Percentiles rank a stretch among this genome's conserved stretches.
These are phyloP conservation scores for Prunus armeniaca DNA, from an alignment of 306 rosid genomes.

Conservation along the genomic window DNA sequence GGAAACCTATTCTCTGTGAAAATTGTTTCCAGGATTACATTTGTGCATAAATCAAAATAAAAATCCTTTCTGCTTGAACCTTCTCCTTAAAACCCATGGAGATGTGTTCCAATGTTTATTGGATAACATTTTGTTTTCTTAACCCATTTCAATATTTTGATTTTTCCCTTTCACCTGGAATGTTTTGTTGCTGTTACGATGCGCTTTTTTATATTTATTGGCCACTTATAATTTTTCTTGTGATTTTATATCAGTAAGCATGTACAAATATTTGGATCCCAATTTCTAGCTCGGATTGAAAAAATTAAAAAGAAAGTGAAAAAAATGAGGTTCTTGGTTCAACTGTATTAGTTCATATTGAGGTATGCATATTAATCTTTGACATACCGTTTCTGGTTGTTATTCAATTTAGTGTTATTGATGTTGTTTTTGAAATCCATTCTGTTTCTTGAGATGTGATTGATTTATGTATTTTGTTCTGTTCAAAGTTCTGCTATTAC, in stretches of 20 bases:
- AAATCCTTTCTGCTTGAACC: constrained; percentile 90
- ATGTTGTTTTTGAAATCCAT: no score
- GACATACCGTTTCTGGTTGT: no score
- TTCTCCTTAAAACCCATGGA: constrained; percentile 46
- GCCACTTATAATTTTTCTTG: background rate
- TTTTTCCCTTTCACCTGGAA: background rate
- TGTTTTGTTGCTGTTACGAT: background rate
- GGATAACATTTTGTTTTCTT: constrained; percentile 45
- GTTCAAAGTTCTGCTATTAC: no score
- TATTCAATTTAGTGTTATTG: no score
- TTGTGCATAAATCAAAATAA: constrained; percentile 50
- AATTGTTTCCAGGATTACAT: constrained; percentile 65
- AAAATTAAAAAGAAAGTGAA: no score
- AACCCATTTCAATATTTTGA: background rate
- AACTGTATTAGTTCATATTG: no score
- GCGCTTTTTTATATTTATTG: background rate
- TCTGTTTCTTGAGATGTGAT: no score
- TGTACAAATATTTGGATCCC: no score
- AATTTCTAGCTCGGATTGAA: no score
- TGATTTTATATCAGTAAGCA: background rate
- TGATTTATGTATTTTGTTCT: no score
- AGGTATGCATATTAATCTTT: no score
- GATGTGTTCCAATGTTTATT: constrained; percentile 78
- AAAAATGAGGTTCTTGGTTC: no score
- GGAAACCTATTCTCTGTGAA: constrained; percentile 27